Conservation (phyloP, 2,329 filamentous ascomycete genomes). For the Aspergillus aculeatus region DNA sequence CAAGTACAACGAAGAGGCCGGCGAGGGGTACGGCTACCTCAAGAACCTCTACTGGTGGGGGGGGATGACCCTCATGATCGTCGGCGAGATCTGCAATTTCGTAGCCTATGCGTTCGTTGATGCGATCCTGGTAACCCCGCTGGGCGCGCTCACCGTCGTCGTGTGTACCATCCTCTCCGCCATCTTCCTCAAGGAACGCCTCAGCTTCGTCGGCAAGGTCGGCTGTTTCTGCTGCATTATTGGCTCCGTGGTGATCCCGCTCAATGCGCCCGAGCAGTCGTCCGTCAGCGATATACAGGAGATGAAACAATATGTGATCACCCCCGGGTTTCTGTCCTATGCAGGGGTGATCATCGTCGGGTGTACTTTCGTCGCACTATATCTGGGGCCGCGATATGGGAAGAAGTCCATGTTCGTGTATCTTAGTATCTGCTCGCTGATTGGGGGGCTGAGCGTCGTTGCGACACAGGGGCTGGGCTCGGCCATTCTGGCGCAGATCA, state of each 20-base stretch:
- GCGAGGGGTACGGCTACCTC: slow-evolving; percentile 94
- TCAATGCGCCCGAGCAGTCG: slow-evolving; percentile 86
- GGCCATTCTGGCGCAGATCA: slow-evolving; percentile 82
- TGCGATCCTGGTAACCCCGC: slow-evolving; percentile 88
- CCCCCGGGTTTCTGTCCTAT: slow-evolving; percentile 83
- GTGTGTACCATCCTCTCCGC: slow-evolving; percentile 87
- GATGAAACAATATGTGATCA: slow-evolving; percentile 83
- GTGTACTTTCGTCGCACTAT: slow-evolving; percentile 70
- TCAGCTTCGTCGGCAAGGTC: slow-evolving; percentile 94
- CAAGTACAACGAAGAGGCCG: slow-evolving; percentile 93
- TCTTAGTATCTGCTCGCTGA: slow-evolving; percentile 90
- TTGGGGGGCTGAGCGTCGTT: slow-evolving; percentile 91
- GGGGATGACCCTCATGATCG: slow-evolving; percentile 94
- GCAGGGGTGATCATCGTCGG: slow-evolving; percentile 78
- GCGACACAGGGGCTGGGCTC: slow-evolving; percentile 90
- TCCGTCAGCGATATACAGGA: slow-evolving; percentile 85
- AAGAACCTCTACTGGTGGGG: slow-evolving; percentile 95
- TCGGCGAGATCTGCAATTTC: slow-evolving; percentile 96
- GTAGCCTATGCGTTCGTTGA: slow-evolving; percentile 96
- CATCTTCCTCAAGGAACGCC: slow-evolving; percentile 90
- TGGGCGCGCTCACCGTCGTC: slow-evolving; percentile 89
- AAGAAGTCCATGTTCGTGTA: slow-evolving; percentile 99
- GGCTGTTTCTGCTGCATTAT: slow-evolving; percentile 94
- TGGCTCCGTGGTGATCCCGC: slow-evolving; percentile 86
- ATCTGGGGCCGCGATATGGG: slow-evolving; percentile 80